Conservation (phyloP, 257 asterid species). For the Nicotiana obtusifolia region DNA sequence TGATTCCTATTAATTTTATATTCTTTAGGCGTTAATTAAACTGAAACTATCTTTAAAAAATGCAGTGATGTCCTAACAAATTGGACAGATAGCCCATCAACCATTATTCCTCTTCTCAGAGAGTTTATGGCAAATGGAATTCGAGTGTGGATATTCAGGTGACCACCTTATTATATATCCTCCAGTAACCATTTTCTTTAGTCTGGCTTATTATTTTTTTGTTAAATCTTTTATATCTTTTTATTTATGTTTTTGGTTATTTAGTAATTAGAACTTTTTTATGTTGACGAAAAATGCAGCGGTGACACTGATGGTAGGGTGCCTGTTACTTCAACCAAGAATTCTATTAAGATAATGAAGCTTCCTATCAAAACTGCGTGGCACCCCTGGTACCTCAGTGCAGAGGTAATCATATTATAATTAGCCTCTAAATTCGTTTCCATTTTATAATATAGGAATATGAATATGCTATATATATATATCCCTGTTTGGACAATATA, state of each 20-base stretch:
- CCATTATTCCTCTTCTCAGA: conserved; percentile 49
- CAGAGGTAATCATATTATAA: conserved; percentile 48
- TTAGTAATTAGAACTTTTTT: neutral
- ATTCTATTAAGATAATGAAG: conserved; percentile 47
- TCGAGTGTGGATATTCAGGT: conserved; percentile 83
- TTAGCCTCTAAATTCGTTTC: neutral
- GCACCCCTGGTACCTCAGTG: conserved; percentile 62
- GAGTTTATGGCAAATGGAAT: conserved; percentile 51
- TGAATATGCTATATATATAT: too few relatives aligned
- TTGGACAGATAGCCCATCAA: conserved; percentile 56
- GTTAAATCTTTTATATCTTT: neutral
- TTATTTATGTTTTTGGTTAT: neutral
- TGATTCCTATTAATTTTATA: neutral
- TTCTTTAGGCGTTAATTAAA: neutral
- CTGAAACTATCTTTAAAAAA: neutral
- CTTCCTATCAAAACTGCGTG: conserved; percentile 34
- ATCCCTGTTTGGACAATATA: too few relatives aligned
- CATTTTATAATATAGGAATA: neutral
- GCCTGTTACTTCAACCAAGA: conserved; percentile 67
- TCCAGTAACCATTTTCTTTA: neutral
- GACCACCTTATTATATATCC: neutral
- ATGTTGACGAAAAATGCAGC: conserved; percentile 25
- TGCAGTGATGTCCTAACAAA: conserved; percentile 42
- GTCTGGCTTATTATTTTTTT: neutral
- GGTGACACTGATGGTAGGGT: conserved; percentile 78